A percentile compares a stretch with the other conserved stretches of the same genome.
phyloP scores from a whole-genome alignment of 2,329 filamentous ascomycete species.

The Harringtonia lauricola region DNA sequence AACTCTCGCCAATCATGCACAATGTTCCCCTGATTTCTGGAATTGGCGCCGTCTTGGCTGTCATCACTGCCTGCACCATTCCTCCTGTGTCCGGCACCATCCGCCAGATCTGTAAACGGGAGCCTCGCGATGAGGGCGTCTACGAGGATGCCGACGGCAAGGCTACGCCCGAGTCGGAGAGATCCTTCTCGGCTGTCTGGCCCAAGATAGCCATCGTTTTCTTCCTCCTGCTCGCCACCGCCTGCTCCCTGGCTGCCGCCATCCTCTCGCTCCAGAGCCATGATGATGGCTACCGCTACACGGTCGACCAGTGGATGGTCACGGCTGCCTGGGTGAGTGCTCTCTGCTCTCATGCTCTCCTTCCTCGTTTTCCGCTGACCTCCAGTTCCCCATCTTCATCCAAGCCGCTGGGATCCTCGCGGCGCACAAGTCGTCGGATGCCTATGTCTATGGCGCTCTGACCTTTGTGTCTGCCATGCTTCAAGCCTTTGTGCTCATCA shows the following conservation, averaged over 20 bases:
- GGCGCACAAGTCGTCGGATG: slow-evolving; percentile 37
- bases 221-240: slow-evolving; percentile 41
- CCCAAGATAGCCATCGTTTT: slow-evolving; percentile 44
- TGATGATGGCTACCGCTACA: slow-evolving; percentile 28
- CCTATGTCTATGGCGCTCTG: slow-evolving; percentile 42
- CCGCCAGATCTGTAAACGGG: slow-evolving; percentile 15
- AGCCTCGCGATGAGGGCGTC: slow-evolving; percentile 21
- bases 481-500: slow-evolving; percentile 30
- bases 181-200: slow-evolving; percentile 48
- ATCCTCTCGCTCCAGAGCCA: slow-evolving; percentile 32
- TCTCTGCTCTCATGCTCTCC: slow-evolving; percentile 11
- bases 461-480: slow-evolving; percentile 35
- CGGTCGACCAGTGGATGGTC: slow-evolving; percentile 49
- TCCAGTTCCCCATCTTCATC: slow-evolving; percentile 36
- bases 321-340: slow-evolving; percentile 51
- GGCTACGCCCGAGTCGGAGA: slow-evolving; percentile 51
- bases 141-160: slow-evolving; percentile 63
- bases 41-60: slow-evolving; percentile 16
- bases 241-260: slow-evolving; percentile 43
- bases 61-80: slow-evolving; percentile 18
- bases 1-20: too few relatives aligned
- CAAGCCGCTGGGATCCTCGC: slow-evolving; percentile 40
- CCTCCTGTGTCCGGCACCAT: slow-evolving; percentile 19
- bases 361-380: neutral
- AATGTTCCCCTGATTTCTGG: slow-evolving; percentile 17